Evolutionary conservation across 345 rosid species (phyloP).

Genomic region (Eucalyptus marginata): DNA sequence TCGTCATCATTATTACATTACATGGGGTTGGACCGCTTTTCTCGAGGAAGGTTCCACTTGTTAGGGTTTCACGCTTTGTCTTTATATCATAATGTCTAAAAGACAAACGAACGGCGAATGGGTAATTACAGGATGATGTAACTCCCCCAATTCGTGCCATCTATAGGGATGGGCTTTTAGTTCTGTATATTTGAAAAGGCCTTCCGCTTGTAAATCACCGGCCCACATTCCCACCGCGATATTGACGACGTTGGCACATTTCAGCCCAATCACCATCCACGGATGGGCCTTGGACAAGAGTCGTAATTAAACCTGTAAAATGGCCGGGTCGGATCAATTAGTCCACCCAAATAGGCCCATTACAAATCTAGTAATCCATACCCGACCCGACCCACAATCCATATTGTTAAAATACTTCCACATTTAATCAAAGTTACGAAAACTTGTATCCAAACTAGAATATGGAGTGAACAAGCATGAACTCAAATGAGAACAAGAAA

Average conservation of each 20-base stretch:
- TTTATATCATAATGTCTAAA: not conserved
- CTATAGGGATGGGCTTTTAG: not conserved
- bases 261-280: not conserved
- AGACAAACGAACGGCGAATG: not conserved
- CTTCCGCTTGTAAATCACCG: not conserved
- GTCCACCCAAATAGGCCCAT: no score
- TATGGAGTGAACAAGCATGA: no score
- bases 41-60: not conserved
- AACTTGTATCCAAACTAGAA: no score
- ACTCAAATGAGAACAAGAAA: no score
- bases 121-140: not conserved
- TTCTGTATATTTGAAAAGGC: not conserved
- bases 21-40: not conserved
- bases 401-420: no score
- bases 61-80: not conserved
- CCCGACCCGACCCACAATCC: fast-evolving
- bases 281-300: not conserved
- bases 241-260: not conserved
- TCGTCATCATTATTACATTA: not conserved
- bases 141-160: not conserved
- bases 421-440: no score
- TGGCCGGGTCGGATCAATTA: no score
- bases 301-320: no score
- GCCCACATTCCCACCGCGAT: not conserved
- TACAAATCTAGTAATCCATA: no score